These are phyloP conservation scores for Heracleum sosnowskyi DNA, from an alignment of 129 eudicot species.

Conservation along the genomic window DNA sequence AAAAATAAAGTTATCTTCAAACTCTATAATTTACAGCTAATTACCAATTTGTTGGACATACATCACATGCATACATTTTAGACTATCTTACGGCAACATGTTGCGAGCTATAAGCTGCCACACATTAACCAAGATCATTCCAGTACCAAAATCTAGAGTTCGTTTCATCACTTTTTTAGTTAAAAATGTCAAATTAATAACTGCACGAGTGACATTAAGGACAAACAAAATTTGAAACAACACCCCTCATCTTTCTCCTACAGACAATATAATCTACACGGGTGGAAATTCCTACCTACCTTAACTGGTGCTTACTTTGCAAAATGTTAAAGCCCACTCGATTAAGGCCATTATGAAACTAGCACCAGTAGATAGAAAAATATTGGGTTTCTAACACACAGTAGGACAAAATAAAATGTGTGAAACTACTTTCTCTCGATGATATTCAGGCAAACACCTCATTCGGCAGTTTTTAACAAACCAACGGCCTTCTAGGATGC, in stretches of 20 bases:
- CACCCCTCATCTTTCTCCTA: background rate
- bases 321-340: background rate
- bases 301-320: background rate
- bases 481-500: slow-evolving; percentile 44
- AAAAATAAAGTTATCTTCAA: background rate
- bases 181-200: background rate
- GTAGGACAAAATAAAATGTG: no score
- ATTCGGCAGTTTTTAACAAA: no score
- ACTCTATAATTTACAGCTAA: background rate
- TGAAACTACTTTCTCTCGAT: no score
- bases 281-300: background rate
- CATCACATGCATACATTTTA: background rate
- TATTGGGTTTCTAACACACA: background rate
- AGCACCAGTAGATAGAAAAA: background rate
- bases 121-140: background rate
- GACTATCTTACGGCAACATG: background rate
- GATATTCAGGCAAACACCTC: no score
- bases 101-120: background rate
- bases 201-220: background rate
- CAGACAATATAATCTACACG: background rate
- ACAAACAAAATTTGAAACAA: background rate
- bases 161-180: background rate
- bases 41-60: background rate
- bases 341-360: no score
- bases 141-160: background rate